phyloP scores from a whole-genome alignment of 129 eudicot genomes.

The Heracleum sosnowskyi region DNA sequence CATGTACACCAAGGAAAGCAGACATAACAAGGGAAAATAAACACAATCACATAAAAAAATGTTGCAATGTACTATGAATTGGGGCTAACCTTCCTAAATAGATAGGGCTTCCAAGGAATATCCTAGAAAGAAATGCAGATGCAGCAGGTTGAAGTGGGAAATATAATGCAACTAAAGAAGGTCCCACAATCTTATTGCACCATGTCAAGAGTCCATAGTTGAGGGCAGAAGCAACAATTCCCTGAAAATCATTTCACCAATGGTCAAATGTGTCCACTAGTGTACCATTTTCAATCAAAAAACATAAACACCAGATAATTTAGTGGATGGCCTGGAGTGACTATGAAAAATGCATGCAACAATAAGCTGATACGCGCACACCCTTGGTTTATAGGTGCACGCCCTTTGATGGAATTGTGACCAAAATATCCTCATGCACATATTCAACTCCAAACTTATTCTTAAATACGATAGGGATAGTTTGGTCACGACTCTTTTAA shows the following conservation, averaged over 20 bases:
- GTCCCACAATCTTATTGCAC: slow-evolving; percentile 94
- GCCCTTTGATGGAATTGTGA: too few species aligned
- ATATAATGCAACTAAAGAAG: slow-evolving; percentile 86
- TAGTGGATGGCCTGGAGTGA: background rate
- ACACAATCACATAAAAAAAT: background rate
- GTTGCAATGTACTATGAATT: background rate
- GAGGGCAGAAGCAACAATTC: slow-evolving; percentile 79
- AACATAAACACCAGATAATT: background rate
- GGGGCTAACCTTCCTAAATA: slow-evolving; percentile 84
- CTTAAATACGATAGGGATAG: too few species aligned
- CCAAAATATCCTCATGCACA: too few species aligned
- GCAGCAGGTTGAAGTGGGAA: slow-evolving; percentile 97
- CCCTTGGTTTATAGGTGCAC: too few species aligned
- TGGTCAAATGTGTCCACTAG: background rate
- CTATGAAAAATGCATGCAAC: background rate
- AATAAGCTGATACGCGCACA: too few species aligned
- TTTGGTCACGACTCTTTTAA: too few species aligned
- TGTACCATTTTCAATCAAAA: background rate
- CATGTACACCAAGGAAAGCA: background rate
- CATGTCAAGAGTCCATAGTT: slow-evolving; percentile 87
- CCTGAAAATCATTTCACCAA: slow-evolving; percentile 31
- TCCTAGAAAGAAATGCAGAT: slow-evolving; percentile 75
- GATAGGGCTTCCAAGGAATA: slow-evolving; percentile 88
- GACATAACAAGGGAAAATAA: background rate
- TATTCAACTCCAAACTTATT: too few species aligned